Conservation (phyloP, 2,329 filamentous ascomycete species). For the Alternaria metachromatica region DNA sequence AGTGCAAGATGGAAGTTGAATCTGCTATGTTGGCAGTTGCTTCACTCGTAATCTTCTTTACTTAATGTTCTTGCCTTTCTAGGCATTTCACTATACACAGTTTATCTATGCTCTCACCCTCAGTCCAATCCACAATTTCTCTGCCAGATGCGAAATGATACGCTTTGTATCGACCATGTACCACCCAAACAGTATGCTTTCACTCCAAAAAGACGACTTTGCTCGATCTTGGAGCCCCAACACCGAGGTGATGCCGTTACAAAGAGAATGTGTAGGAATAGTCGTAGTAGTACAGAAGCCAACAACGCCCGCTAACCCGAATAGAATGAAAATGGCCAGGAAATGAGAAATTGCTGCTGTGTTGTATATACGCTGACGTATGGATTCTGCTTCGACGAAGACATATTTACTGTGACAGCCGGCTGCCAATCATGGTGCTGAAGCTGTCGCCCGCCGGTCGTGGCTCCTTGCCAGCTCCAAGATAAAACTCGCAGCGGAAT, state of each 20-base stretch:
- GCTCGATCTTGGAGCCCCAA: conserved; percentile 1
- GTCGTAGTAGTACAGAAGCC: neutral
- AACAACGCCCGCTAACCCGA: neutral
- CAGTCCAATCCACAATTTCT: neutral
- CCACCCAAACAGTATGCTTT: neutral
- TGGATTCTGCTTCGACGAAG: neutral
- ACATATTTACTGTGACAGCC: conserved; percentile 10
- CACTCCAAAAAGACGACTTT: neutral
- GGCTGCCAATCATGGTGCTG: conserved; percentile 22
- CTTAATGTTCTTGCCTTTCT: neutral
- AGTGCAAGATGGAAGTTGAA: neutral
- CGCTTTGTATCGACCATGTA: neutral
- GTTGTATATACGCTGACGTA: neutral
- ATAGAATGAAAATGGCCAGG: neutral
- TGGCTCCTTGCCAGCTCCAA: conserved; percentile 46
- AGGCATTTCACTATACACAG: neutral
- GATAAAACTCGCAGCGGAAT: conserved; percentile 54
- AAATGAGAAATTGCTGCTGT: neutral
- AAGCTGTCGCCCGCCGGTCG: conserved; percentile 37
- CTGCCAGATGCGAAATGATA: neutral
- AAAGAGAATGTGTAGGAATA: neutral
- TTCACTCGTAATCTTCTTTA: neutral
- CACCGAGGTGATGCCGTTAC: neutral
- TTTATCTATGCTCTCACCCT: neutral
- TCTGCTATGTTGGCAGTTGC: neutral